Evolutionary conservation across 2,329 filamentous ascomycete species (phyloP), one percentile per base, ranked within the genome.

Genomic region (Colletotrichum euphorbiae): DNA sequence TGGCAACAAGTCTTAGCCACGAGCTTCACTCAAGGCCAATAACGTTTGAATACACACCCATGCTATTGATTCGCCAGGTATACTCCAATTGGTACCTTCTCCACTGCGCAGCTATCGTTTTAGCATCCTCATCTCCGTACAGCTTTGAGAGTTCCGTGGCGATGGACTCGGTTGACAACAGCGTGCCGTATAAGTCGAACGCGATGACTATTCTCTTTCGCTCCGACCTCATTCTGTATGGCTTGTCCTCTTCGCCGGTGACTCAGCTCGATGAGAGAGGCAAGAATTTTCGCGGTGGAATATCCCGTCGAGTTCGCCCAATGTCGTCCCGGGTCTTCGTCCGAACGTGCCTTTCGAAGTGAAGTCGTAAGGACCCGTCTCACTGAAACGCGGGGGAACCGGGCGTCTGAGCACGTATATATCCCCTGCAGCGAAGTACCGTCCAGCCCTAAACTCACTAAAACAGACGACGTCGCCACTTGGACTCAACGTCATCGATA

Each of bases 151-250:
- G 80, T 67, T 89, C 82, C 40, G 83, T 78, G 6, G 85, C 84
- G 70, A 93, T 92, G 33, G 89, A 91, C 48, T 88, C 87, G 2
- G 91, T 93, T 9, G 90, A 92, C 6, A 94, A 82, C 9, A 94
- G 78, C 2, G 91, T 94, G 61, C 91, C 91, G 77, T 93, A 94
- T 2, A 92, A 82, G 73, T 94, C 91, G 71, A 94, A 93, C 1
- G 90, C 91, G 61, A 94, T 82, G 52, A 90, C 79, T 15, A 75
- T 80, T 50, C 77, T 80, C 73, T 70, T 51, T 69, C 38, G 54
- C 5, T 42, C 38, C 19, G 55, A 38, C 15, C 40, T 38, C 63
- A 68, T 67, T 12, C 2, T 17, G 11, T 15, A 6, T 21, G 2
- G 5, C 24, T 6, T 36, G 11, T 19, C 3, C 9, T 6, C 17